Evolutionary conservation across 176 grass and related monocot species (phyloP), one percentile per base, ranked within the genome.

Genomic region (Chrysopogon serrulatus): DNA sequence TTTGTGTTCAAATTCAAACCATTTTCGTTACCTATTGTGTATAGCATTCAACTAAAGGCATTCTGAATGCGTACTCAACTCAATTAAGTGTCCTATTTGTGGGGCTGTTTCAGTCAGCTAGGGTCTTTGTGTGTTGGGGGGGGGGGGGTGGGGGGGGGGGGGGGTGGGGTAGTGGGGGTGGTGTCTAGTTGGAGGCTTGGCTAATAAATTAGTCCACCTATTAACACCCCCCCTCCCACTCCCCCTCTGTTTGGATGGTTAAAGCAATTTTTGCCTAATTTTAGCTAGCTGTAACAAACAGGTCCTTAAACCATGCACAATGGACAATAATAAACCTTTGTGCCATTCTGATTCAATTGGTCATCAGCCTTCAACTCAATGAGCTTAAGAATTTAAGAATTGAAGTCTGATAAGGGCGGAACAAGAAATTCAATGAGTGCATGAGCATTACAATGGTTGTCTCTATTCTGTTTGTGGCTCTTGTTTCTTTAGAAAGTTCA

Each of bases 401-500:
- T 37, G 31, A 67, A 48, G 39, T 73, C 33, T 59, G 3, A 13
- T 27, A 73, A 57, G 28, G 39, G 30, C 30, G 44, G 35, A 88
- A 84, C 56, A 44, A 66, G 45, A 8, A 83, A 33, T 72, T 78
- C 27, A 82, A 12, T 69, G 31, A 66, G 17, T 63, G 54, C 75
- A 62, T 12, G 37, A 60, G 36, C 36, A 43, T 21, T 36, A 60
- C 66, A 80, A 44, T 45, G 68, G 63, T 5, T 80, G 64, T 80
- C 63, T 53, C 44, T 68, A 68, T 68, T 53, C 68, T 1, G 0
- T 51, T 68, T 69, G 34, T 30, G 8, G 35, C 59, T 45, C n/a
- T 6, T 42, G 8, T 68, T 40, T 39, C 21, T 70, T 41, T 70
- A 14, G 6, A 42, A 35, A 17, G 62, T n/a, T 23, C 42, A 47